Base-by-base conservation (phyloP, 2,329 filamentous ascomycete species). In the Trichophyton equinum region DNA sequence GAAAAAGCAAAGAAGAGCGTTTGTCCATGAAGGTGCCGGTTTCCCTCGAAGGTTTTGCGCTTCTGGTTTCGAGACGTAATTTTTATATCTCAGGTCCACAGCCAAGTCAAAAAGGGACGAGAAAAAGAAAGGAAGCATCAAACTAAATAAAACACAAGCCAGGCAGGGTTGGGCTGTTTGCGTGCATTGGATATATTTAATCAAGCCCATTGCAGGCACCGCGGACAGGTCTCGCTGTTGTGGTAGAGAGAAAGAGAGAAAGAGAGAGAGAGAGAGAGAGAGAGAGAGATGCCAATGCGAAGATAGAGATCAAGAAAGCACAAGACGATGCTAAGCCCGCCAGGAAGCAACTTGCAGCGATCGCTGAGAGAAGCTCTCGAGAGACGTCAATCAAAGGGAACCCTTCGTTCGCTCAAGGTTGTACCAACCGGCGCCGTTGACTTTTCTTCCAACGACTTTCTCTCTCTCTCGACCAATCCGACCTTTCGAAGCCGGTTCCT, bases 371-470 rank as follows among this genome's bases (percentile, higher is more conserved):
- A 47, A 18, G 57, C 57, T 4, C 67, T 78, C 22, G 65, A 73
- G 60, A 72, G 69, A 18, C 74, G 80, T 61, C 73, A 73, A 62
- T 61, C 68, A 47, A 75, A 75, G 59, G 76, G 76, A 5, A 76
- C 75, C 25, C 74, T 79, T 9, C 75, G 80, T 55, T 71, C 70
- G 46, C 69, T 82, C 20, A 81, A 79, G n/a, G 71, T 77, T 9
- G 70, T 75, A 25, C 72, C 77, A 0, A 64, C 73, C 11, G 68
- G 68, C 33, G 72, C 76, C 0, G 68, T 71, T 0, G 85, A 87
- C 71, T 86, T 87, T 67, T 84, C 82, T 1, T 85, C 83, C 55
- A 86, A 85, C 69, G 84, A 87, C 69, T 85, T 86, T 63, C 77
- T 87, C 9, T 85, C 83, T 0, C 73, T 87, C 3, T 79, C 74